Conservation (phyloP, 2,329 filamentous ascomycete genomes). For the Fusarium setosum region DNA sequence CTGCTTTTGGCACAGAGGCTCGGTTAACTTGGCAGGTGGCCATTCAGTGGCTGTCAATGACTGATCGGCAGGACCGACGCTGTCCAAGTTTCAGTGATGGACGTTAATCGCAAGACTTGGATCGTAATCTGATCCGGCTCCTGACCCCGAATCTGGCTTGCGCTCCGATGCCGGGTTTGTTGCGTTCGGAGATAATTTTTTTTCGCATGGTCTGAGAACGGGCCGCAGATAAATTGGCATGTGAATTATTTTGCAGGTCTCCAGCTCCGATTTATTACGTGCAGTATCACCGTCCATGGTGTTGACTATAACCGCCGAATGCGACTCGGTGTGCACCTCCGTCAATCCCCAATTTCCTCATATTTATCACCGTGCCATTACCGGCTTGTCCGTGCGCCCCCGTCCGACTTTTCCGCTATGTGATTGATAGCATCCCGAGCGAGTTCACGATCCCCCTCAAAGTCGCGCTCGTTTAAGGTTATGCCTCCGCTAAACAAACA, state of each 20-base stretch:
- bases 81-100: too few relatives aligned
- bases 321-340: too few relatives aligned
- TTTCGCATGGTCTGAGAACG: neutral
- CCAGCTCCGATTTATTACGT: neutral
- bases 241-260: neutral
- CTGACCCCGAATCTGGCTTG: neutral
- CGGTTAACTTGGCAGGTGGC: neutral
- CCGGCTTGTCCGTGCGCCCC: too few relatives aligned
- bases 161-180: neutral
- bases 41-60: neutral
- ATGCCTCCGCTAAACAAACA: neutral
- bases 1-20: slow-evolving; percentile 7
- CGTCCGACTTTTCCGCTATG: too few relatives aligned
- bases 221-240: neutral
- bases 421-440: too few relatives aligned
- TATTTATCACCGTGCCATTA: too few relatives aligned
- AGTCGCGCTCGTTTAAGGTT: neutral
- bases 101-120: neutral
- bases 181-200: neutral
- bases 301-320: too few relatives aligned
- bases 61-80: neutral
- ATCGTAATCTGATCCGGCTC: neutral
- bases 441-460: too few relatives aligned
- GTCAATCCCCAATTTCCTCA: too few relatives aligned
- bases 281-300: too few relatives aligned